Evolutionary conservation across 2,329 filamentous ascomycete genomes (phyloP).

Genomic region (Rhynchosporium agropyri): DNA sequence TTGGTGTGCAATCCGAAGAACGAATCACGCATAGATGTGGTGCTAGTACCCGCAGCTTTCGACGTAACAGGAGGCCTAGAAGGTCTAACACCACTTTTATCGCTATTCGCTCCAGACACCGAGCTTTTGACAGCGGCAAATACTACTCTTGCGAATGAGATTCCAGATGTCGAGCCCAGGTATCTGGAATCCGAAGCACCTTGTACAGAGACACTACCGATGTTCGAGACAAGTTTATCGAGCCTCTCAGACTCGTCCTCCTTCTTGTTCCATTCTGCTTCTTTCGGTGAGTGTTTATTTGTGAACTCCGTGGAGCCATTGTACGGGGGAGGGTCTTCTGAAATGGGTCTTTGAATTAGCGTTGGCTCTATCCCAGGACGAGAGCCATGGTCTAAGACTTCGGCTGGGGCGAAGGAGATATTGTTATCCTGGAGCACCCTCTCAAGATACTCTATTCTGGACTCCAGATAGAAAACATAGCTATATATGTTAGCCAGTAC

Average conservation of each 20-base stretch:
- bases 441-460: constrained; percentile 82
- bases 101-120: constrained; percentile 65
- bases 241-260: constrained; percentile 63
- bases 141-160: constrained; percentile 92
- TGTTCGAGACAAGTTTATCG: constrained; percentile 68
- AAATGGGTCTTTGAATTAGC: constrained; percentile 36
- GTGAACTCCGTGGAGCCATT: constrained; percentile 23
- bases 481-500: constrained; percentile 46
- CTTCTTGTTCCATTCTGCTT: constrained; percentile 44
- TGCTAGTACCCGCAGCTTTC: constrained; percentile 48
- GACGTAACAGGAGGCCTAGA: constrained; percentile 55
- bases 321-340: constrained; percentile 36
- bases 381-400: constrained; percentile 67
- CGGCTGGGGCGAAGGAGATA: constrained; percentile 71
- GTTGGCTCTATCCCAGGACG: constrained; percentile 42
- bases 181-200: constrained; percentile 78
- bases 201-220: constrained; percentile 76
- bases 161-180: constrained; percentile 82
- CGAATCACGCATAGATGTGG: constrained; percentile 88
- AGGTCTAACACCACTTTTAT: constrained; percentile 63
- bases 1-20: constrained; percentile 96
- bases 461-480: constrained; percentile 95
- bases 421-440: constrained; percentile 68
- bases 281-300: constrained; percentile 35
- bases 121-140: constrained; percentile 87